These are phyloP conservation scores for Chrysosporium keratinophilum DNA, from an alignment of 2,329 filamentous ascomycete genomes.

Conservation along the genomic window DNA sequence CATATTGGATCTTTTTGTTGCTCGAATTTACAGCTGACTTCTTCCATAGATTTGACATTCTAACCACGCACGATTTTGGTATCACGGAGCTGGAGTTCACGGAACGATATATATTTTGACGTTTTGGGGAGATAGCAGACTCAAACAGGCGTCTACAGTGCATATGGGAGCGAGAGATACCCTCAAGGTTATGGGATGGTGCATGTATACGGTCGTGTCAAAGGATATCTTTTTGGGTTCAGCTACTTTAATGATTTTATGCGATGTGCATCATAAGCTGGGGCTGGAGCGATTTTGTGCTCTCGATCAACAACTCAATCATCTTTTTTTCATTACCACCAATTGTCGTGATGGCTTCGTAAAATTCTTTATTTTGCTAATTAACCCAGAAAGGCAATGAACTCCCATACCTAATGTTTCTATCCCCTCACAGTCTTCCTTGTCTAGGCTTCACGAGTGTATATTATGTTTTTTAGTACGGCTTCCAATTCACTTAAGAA, in stretches of 20 bases:
- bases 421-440: too few relatives aligned
- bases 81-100: background rate
- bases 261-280: too few relatives aligned
- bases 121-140: background rate
- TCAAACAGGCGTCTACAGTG: background rate
- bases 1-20: background rate
- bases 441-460: conserved; percentile 5
- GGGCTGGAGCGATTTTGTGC: too few relatives aligned
- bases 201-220: background rate
- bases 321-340: too few relatives aligned
- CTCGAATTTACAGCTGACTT: background rate
- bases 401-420: background rate
- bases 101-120: background rate
- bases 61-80: background rate
- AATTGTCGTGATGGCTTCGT: background rate
- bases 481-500: conserved; percentile 59
- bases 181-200: background rate
- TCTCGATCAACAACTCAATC: too few relatives aligned
- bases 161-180: background rate
- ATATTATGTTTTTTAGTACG: conserved; percentile 42
- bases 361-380: too few relatives aligned
- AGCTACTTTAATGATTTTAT: background rate
- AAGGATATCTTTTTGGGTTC: too few relatives aligned
- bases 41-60: conserved; percentile 9
- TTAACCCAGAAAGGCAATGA: too few relatives aligned